phyloP scores from a whole-genome alignment of 1,284 basidiomycete species.

The Ceratobasidium sp. region DNA sequence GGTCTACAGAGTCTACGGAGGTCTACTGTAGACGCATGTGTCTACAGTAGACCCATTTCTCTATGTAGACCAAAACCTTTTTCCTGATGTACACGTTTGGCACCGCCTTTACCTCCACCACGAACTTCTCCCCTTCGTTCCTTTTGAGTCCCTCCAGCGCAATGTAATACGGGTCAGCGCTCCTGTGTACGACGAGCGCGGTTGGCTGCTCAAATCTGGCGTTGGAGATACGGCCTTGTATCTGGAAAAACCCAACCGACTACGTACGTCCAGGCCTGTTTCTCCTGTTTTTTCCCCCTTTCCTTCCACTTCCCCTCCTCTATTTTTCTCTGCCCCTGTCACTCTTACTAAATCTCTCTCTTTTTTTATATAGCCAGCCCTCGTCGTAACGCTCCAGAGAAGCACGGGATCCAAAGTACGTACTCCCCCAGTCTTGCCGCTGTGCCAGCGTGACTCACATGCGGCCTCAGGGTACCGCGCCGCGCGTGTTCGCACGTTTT shows the following conservation, averaged over 20 bases:
- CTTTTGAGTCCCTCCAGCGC: slow-evolving; percentile 10
- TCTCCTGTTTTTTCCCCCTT: not conserved
- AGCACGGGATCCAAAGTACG: slow-evolving; percentile 24
- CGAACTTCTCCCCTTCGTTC: slow-evolving; percentile 16
- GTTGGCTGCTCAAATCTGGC: slow-evolving; percentile 54
- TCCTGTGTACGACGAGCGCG: not conserved
- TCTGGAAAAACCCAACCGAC: slow-evolving; percentile 17
- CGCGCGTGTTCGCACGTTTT: slow-evolving; percentile 17
- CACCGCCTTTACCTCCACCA: slow-evolving; percentile 35
- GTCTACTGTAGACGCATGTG: no score
- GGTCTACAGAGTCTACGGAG: no score
- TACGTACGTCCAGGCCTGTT: not conserved
- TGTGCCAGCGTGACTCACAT: not conserved
- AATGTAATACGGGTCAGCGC: slow-evolving; percentile 24
- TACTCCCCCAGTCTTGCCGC: no score
- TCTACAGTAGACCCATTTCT: no score
- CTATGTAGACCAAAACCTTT: no score
- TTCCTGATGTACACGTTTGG: slow-evolving; percentile 30
- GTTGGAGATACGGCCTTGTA: slow-evolving; percentile 19
- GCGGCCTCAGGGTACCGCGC: no score
- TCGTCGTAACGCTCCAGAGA: not conserved
- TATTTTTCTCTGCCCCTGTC: no score
- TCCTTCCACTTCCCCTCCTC: no score
- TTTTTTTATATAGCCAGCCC: not conserved
- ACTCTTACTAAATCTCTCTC: not conserved